Evolutionary conservation across 1,284 basidiomycete species (phyloP).

Genomic region (Porogramme epimiltina): DNA sequence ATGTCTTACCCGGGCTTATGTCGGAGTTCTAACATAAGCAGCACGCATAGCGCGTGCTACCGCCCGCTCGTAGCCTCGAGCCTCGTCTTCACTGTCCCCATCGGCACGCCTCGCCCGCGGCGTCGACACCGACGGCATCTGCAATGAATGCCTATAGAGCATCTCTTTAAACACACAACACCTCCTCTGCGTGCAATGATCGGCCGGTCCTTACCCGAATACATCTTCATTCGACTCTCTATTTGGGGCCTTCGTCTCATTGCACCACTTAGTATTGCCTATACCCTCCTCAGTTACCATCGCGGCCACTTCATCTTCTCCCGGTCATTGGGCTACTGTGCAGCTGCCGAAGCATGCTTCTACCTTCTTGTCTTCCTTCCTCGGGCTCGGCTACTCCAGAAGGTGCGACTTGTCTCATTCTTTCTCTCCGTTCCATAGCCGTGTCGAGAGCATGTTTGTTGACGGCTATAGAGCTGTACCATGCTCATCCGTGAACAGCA

Average conservation of each 20-base stretch:
- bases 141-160: no score
- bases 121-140: no score
- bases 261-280: conserved; percentile 48
- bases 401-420: conserved; percentile 35
- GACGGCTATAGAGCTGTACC: neutral
- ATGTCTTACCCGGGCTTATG: neutral
- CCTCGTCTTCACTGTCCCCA: no score
- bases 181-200: conserved; percentile 28
- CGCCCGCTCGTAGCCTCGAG: no score
- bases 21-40: neutral
- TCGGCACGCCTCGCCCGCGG: no score
- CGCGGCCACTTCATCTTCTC: conserved; percentile 18
- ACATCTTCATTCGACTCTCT: conserved; percentile 50
- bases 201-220: conserved; percentile 45
- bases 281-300: conserved; percentile 35
- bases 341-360: conserved; percentile 48
- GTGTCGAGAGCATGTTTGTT: neutral
- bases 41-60: no score
- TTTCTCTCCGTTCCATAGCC: no score
- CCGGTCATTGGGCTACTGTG: conserved; percentile 34
- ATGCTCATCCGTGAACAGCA: neutral
- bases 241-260: conserved; percentile 52
- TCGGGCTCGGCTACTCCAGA: conserved; percentile 46
- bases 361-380: conserved; percentile 53
- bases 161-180: no score